Evolutionary conservation across 1,284 basidiomycete species (phyloP), one percentile per base, ranked within the genome.

Genomic region (Fomitopsis palustris): DNA sequence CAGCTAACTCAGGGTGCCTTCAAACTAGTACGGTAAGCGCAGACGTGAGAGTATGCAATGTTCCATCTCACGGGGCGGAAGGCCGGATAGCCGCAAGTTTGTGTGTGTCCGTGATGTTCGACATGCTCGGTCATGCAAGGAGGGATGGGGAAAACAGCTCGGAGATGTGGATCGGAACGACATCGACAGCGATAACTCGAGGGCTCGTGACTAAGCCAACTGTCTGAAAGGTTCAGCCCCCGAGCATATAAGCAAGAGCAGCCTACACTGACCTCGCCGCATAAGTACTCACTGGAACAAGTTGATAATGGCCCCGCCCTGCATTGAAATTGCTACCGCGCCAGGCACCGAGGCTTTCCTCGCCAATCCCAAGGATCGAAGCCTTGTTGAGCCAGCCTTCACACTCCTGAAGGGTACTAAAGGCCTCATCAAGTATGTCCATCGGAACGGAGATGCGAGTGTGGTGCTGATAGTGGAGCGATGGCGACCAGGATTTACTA

Each of bases 251-350:
- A 54, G 23, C 25, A 14, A 16, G 25, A 16, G 45, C 12, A 3
- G 4, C 7, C 25, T 27, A n/a, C n/a, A n/a, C n/a, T n/a, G n/a
- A n/a, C n/a, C 23, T 23, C 42, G 12, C 3, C 42, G 23, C 45
- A 47, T 29, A 23, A n/a, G n/a, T n/a, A n/a, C n/a, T n/a, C n/a
- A n/a, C n/a, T n/a, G n/a, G n/a, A n/a, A n/a, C n/a, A n/a, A n/a
- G n/a, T n/a, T n/a, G n/a, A n/a, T n/a, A n/a, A 65, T 65, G 62
- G 39, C 61, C n/a, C 41, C 58, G 6, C 65, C 63, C 5, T 62
- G 60, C 33, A 33, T 66, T 21, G 65, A 66, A 57, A 35, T 66
- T 43, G 58, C 54, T 0, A 27, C 42, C 16, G 61, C 57, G 19
- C 49, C 58, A 1, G 53, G 57, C 19, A 49, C 52, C 6, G 61